Base-by-base conservation (phyloP, 2,329 filamentous ascomycete genomes). In the Aspergillus sojae region DNA sequence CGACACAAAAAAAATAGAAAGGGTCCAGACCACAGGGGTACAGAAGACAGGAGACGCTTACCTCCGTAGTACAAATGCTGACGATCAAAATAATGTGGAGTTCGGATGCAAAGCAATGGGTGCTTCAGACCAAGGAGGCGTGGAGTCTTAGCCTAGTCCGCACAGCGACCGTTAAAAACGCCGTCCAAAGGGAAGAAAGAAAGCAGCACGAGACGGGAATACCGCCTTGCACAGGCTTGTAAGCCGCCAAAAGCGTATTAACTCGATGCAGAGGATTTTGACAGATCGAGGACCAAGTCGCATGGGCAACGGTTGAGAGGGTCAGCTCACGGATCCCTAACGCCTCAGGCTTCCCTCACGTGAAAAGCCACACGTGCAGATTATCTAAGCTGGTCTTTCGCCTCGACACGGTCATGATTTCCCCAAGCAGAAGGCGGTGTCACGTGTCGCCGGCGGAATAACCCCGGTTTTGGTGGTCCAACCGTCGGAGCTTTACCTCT, bases 221-320 rank as follows among this genome's bases (percentile, higher is more conserved):
- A 46, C 73, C 72, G 70, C 73, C 73, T 72, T 71, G 68, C 66
- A 71, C 66, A 70, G 72, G 71, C 72, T 70, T 60, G 46, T 65
- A 70, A 65, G 66, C 72, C 67, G 68, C 70, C 69, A 65, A 68
- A 68, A 66, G 46, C 68, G 67, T 61, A 59, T 71, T 67, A 54
- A 64, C 50, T 64, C 56, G 62, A 66, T 59, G 58, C 63, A 63
- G 64, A 65, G 64, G 45, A 63, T 62, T 60, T 5, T 65, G 68
- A 68, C 68, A 68, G 54, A 56, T 66, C 63, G 61, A 63, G 65
- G 70, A 68, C 66, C 62, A 67, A 68, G 52, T 65, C 69, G 67
- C 74, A 74, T 71, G 62, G 61, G 66, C 67, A 61, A 63, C 68
- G 67, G 48, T 67, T 69, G 67, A 60, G 67, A 65, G 63, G 63